A percentile compares a stretch with the other conserved stretches of the same genome.
phyloP scores from a whole-genome alignment of 78 protist genomes.

The Polysphondylium violaceum region DNA sequence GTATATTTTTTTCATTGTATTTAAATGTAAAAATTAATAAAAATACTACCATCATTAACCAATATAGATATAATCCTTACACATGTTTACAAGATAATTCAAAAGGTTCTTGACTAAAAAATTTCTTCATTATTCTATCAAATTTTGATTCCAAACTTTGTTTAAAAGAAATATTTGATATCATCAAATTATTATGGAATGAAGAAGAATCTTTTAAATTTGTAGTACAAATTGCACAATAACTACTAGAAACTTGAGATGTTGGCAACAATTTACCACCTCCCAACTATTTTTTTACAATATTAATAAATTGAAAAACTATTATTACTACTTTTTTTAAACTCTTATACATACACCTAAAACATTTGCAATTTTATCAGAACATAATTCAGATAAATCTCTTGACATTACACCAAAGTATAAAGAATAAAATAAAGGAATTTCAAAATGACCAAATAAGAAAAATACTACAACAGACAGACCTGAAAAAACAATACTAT shows the following conservation, averaged over 20 bases:
- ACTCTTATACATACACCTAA: conserved; percentile 32
- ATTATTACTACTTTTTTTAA: background rate
- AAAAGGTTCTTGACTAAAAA: conserved; percentile 49
- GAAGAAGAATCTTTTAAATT: conserved; percentile 10
- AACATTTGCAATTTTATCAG: conserved; percentile 41
- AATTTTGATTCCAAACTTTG: background rate
- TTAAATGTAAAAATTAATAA: background rate
- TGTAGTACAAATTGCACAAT: conserved; percentile 67
- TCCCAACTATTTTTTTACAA: conserved; percentile 20
- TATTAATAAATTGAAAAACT: background rate
- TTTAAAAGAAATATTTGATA: background rate
- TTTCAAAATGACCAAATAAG: too few species aligned
- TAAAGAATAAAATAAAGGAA: conserved; percentile 19
- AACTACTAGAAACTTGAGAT: conserved; percentile 29
- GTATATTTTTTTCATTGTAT: background rate
- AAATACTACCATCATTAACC: background rate
- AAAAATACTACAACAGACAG: too few species aligned
- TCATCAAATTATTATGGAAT: background rate
- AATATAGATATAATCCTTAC: background rate
- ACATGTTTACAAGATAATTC: conserved; percentile 49
- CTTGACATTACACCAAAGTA: conserved; percentile 55
- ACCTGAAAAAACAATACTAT: too few species aligned
- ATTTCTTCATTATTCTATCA: conserved; percentile 41
- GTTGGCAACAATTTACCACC: conserved; percentile 57
- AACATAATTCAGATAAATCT: conserved; percentile 68